A percentile compares a stretch with the other conserved stretches of the same genome.
These are phyloP conservation scores for Geosmithia putterillii DNA, from an alignment of 2,329 filamentous ascomycete genomes.

Conservation along the genomic window DNA sequence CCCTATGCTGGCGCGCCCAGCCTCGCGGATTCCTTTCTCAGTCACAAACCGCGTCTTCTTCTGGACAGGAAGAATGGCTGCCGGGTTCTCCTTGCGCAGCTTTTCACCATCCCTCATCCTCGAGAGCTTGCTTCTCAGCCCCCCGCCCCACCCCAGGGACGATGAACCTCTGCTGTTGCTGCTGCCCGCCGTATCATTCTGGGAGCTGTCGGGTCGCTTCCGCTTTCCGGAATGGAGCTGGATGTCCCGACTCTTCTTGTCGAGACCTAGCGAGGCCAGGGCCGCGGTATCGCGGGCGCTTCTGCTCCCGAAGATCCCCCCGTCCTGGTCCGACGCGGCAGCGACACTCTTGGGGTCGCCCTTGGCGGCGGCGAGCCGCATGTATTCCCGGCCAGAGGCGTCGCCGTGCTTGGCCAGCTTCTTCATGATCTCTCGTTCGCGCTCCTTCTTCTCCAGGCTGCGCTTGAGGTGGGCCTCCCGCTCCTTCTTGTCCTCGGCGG, in stretches of 20 bases:
- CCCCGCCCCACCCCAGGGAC: slow-evolving; percentile 43
- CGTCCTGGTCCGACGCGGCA: not conserved
- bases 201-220: slow-evolving; percentile 41
- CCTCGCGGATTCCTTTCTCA: slow-evolving; percentile 64
- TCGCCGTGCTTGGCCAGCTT: slow-evolving; percentile 52
- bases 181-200: slow-evolving; percentile 8
- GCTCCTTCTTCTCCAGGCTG: slow-evolving; percentile 53
- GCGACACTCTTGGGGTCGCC: too few species aligned
- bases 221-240: slow-evolving; percentile 49
- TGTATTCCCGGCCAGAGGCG: slow-evolving; percentile 60
- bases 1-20: slow-evolving; percentile 61
- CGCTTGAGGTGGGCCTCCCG: slow-evolving; percentile 55
- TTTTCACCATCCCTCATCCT: slow-evolving; percentile 51
- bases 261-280: slow-evolving; percentile 22
- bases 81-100: slow-evolving; percentile 17
- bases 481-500: slow-evolving; percentile 44
- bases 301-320: not conserved
- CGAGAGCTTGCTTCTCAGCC: slow-evolving; percentile 40
- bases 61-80: slow-evolving; percentile 30
- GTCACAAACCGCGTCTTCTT: slow-evolving; percentile 76
- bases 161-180: slow-evolving; percentile 13
- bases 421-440: slow-evolving; percentile 60
- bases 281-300: slow-evolving; percentile 17
- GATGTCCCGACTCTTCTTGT: slow-evolving; percentile 28
- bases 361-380: slow-evolving; percentile 29